Conservation (phyloP, 176 grass and related monocot species). For the Avena atlantica region DNA sequence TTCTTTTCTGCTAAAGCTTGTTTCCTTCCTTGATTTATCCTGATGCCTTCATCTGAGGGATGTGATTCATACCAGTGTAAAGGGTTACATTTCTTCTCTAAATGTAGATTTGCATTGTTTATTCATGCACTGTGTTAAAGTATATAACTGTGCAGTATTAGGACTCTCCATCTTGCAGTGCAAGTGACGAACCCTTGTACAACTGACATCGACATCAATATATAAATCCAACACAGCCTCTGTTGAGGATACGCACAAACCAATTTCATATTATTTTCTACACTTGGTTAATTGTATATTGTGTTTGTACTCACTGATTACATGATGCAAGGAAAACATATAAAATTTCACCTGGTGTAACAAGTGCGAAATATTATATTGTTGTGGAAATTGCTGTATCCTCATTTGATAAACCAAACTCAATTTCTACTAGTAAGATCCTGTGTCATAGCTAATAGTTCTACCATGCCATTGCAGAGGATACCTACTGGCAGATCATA, state of each 20-base stretch:
- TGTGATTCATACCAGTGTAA: constrained; percentile 30
- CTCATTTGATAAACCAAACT: not conserved
- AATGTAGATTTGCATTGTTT: constrained; percentile 28
- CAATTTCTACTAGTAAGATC: not conserved
- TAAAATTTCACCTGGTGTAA: not conserved
- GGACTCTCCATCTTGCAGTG: not conserved
- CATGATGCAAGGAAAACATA: not conserved
- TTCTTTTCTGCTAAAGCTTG: constrained; percentile 29
- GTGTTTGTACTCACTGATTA: constrained; percentile 34
- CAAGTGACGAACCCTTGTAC: not conserved
- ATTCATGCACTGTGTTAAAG: constrained; percentile 6
- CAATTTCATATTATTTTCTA: not conserved
- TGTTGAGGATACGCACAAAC: not conserved
- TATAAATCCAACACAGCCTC: not conserved
- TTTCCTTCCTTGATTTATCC: constrained; percentile 43
- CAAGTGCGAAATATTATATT: not conserved
- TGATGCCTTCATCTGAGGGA: not conserved
- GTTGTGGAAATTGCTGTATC: not conserved
- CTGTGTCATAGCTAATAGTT: not conserved
- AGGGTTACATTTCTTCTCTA: constrained; percentile 6
- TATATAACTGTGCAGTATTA: not conserved
- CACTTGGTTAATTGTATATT: not conserved
- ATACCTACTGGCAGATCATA: not conserved
- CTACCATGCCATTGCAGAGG: constrained; percentile 14
- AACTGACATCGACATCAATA: not conserved